phyloP scores from a whole-genome alignment of 1,284 basidiomycete species.

The Wolfiporia cocos region DNA sequence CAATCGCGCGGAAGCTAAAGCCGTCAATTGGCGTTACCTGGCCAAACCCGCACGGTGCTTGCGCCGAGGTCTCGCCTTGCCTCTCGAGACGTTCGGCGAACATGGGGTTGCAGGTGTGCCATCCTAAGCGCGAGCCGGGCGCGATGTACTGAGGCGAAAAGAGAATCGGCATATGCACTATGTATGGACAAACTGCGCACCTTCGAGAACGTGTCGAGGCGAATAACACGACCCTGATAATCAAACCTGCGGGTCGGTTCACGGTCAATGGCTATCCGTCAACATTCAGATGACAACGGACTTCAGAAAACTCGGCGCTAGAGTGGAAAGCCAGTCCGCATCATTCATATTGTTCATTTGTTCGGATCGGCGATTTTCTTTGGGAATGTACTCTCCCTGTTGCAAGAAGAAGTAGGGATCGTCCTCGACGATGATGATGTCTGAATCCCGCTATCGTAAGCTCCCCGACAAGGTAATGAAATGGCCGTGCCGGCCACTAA shows the following conservation, averaged over 20 bases:
- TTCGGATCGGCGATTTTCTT: slow-evolving; percentile 31
- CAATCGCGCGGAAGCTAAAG: not conserved
- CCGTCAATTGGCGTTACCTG: slow-evolving; percentile 34
- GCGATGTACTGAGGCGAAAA: slow-evolving; percentile 48
- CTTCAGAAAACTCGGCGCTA: slow-evolving; percentile 68
- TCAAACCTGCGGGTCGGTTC: slow-evolving; percentile 42
- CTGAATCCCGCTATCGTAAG: slow-evolving; percentile 22
- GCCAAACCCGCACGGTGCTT: slow-evolving; percentile 70
- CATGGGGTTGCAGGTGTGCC: slow-evolving; percentile 68
- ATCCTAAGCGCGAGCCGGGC: slow-evolving; percentile 74
- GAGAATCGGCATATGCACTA: not conserved
- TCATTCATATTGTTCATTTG: slow-evolving; percentile 16
- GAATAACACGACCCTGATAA: slow-evolving; percentile 74
- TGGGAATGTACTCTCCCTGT: slow-evolving; percentile 44
- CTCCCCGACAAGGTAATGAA: too few relatives aligned
- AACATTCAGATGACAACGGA: slow-evolving; percentile 22
- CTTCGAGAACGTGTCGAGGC: slow-evolving; percentile 80
- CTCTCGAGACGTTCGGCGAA: slow-evolving; percentile 76
- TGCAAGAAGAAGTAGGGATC: slow-evolving; percentile 83
- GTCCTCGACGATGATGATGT: slow-evolving; percentile 73
- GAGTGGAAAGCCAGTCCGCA: slow-evolving; percentile 42
- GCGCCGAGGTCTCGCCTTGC: slow-evolving; percentile 66
- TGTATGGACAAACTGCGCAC: slow-evolving; percentile 24
- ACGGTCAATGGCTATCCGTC: slow-evolving; percentile 12
- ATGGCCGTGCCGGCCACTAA: not conserved